Evolutionary conservation across 768 basidiomycete genomes (phyloP), one percentile per base, ranked within the genome.

Genomic region (Tricholoma terreum): DNA sequence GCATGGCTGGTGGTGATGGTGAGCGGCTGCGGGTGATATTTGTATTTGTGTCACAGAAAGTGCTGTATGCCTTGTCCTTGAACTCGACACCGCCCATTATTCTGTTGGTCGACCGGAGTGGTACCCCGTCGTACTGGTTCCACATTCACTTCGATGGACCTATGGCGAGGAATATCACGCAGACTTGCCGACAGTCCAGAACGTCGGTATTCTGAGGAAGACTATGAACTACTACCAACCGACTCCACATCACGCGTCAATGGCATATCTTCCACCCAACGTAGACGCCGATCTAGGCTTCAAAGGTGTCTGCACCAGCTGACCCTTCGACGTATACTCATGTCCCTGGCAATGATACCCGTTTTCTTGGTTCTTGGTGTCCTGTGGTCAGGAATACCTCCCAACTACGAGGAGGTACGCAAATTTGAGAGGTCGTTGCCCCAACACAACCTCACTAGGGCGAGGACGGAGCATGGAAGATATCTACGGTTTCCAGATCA

Each of bases 401-500:
- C 66, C 14, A 66, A 58, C 45, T 67, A 54, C 36, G 57, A 58
- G 31, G 65, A 66, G 51, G 61, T 67, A 19, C 59, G 65, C 10
- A 55, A 49, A 12, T 67, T 61, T 40, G 66, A 67, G 55, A 30
- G 61, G 34, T 54, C 38, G 34, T 55, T 67, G 15, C 63, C 65
- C 7, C 66, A 67, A 48, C 64, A 67, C 51, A 54, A 66, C 46
- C n/a, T 58, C 14, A 63, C 54, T 17, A 49, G 40, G 21, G 58
- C 60, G 2, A 21, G 48, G 43, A 45, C 15, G 50, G 53, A 63
- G 55, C 48, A 50, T 17, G 63, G 63, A 31, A 62, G 63, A 59
- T 85, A 79, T 58, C 59, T 86, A 30, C 64, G 77, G 24, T 85
- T 84, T 59, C 78, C 82, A 1, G 76, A 76, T 17, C 82, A 84